A percentile compares a stretch with the other conserved stretches of the same genome.
These are phyloP conservation scores for Colletotrichum lupini DNA, from an alignment of 2,329 filamentous ascomycete genomes.

Conservation along the genomic window DNA sequence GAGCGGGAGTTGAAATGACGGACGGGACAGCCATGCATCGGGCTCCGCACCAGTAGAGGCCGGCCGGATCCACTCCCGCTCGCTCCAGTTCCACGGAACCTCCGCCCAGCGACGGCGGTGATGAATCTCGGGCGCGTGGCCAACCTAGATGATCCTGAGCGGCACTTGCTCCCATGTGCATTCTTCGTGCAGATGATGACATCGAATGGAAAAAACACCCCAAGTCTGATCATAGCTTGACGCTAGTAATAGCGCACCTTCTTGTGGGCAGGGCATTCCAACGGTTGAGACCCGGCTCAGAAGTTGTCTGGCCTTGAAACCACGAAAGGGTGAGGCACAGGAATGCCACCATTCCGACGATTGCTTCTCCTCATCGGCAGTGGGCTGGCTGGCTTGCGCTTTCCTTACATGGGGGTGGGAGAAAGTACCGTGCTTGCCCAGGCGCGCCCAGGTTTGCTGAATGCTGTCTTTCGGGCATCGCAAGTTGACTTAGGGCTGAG, in stretches of 20 bases:
- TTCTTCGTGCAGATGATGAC: not conserved
- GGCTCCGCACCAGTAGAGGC: conserved; percentile 5
- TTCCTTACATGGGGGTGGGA: not conserved
- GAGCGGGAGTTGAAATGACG: not conserved
- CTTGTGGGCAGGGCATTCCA: conserved; percentile 12
- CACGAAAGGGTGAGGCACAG: not conserved
- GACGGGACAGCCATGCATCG: not conserved
- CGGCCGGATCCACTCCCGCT: not conserved
- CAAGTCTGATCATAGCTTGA: not conserved
- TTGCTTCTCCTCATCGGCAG: not conserved
- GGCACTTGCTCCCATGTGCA: not conserved
- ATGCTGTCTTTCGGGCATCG: conserved; percentile 2
- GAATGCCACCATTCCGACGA: not conserved
- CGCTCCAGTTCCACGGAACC: not conserved
- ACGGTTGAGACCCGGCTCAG: not conserved
- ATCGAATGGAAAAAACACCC: not conserved
- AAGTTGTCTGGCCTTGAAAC: conserved; percentile 6
- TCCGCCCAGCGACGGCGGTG: not conserved
- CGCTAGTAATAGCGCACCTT: conserved; percentile 7
- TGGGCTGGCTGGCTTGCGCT: not conserved
- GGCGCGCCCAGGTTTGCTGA: not conserved
- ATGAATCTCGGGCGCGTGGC: not conserved
- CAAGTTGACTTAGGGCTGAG: conserved; percentile 32
- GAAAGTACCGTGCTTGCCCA: conserved; percentile 16
- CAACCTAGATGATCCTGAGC: not conserved